Conservation (phyloP, 495 filamentous ascomycete species). For the Podospora didyma region DNA sequence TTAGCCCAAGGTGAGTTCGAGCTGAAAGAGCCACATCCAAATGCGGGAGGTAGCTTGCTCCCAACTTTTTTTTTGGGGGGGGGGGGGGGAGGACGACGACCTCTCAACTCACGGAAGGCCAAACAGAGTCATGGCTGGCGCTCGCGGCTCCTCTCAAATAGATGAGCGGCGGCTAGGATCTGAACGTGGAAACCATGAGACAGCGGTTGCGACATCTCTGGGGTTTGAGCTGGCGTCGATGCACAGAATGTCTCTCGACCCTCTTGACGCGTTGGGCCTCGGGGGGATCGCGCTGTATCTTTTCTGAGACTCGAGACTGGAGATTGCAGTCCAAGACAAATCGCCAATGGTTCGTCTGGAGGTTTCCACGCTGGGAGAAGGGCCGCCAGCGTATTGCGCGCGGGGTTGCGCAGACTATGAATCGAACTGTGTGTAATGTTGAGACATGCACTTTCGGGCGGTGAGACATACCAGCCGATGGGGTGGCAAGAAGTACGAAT, state of each 20-base stretch:
- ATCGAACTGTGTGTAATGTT: neutral
- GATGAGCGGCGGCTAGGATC: neutral
- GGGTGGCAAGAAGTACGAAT: neutral
- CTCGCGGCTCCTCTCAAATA: neutral
- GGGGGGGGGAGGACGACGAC: too few species aligned
- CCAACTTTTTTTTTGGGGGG: too few species aligned
- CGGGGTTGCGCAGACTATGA: neutral
- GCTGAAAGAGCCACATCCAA: neutral
- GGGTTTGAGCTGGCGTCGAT: neutral
- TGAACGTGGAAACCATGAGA: slow-evolving; percentile 6
- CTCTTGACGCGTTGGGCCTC: neutral
- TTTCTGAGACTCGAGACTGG: neutral
- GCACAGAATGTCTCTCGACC: neutral
- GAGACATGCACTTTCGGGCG: neutral
- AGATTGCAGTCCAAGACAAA: slow-evolving; percentile 13
- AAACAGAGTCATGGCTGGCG: neutral
- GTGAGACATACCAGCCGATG: neutral
- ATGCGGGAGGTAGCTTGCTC: too few species aligned
- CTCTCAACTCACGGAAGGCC: too few species aligned
- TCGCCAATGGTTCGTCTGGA: slow-evolving; percentile 2
- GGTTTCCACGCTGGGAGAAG: neutral
- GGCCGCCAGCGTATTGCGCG: neutral
- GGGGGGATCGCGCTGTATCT: neutral
- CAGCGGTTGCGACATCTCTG: neutral
- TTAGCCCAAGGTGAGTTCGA: too few species aligned